phyloP scores from a whole-genome alignment of 2,329 filamentous ascomycete genomes.

The Cercospora zeae-maydis region DNA sequence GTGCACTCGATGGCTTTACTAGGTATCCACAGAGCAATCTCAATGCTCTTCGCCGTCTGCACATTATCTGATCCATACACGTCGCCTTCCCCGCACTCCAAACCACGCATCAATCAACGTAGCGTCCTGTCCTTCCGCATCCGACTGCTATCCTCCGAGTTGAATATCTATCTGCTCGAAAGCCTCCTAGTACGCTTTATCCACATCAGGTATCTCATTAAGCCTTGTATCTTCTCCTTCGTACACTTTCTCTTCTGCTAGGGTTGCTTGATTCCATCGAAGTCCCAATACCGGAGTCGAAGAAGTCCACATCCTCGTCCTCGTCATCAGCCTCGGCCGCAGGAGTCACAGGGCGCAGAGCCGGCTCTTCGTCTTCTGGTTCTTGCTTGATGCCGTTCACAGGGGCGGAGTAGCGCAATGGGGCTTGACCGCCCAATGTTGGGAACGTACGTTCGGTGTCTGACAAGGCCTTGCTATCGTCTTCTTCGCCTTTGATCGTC shows the following conservation, averaged over 20 bases:
- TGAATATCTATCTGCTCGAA: slow-evolving; percentile 9
- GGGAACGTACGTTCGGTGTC: slow-evolving; percentile 51
- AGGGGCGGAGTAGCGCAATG: slow-evolving; percentile 35
- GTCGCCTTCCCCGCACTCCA: not conserved
- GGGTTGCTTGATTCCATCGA: slow-evolving; percentile 44
- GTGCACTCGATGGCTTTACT: not conserved
- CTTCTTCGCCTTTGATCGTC: slow-evolving; percentile 24
- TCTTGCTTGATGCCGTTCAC: slow-evolving; percentile 31
- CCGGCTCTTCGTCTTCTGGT: slow-evolving; percentile 26
- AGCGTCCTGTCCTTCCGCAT: slow-evolving; percentile 8
- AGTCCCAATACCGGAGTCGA: slow-evolving; percentile 49
- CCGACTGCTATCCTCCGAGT: slow-evolving; percentile 3
- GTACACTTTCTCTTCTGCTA: slow-evolving; percentile 31
- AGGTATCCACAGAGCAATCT: not conserved
- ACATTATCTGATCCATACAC: too few relatives aligned
- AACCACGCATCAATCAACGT: not conserved
- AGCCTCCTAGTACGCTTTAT: slow-evolving; percentile 15
- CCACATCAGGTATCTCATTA: slow-evolving; percentile 9
- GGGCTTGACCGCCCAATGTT: slow-evolving; percentile 43
- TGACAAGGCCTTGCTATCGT: slow-evolving; percentile 36
- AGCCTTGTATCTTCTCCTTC: slow-evolving; percentile 28
- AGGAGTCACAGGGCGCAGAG: slow-evolving; percentile 21
- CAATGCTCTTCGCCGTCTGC: not conserved
- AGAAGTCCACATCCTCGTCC: slow-evolving; percentile 43
- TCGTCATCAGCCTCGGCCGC: slow-evolving; percentile 40